A percentile compares a stretch with the other conserved stretches of the same genome.
phyloP scores from a whole-genome alignment of 2,329 filamentous ascomycete species.

The Plenodomus lindquistii region DNA sequence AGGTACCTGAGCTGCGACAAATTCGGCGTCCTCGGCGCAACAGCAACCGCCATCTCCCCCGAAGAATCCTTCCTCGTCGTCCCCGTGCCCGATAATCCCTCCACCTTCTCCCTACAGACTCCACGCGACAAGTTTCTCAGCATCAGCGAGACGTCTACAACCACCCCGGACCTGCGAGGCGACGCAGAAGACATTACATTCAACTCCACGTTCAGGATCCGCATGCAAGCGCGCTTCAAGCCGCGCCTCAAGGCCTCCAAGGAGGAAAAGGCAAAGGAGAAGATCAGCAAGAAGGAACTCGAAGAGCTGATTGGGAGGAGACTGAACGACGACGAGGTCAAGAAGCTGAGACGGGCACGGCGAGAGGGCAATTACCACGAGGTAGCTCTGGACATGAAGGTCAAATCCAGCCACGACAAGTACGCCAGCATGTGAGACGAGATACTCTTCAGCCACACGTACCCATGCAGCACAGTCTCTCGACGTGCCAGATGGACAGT shows the following conservation, averaged over 20 bases:
- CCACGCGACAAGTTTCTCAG: slow-evolving; percentile 71
- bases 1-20: slow-evolving; percentile 88
- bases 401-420: slow-evolving; percentile 74
- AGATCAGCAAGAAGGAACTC: slow-evolving; percentile 82
- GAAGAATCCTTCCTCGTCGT: slow-evolving; percentile 81
- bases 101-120: slow-evolving; percentile 76
- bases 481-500: neutral
- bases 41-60: slow-evolving; percentile 77
- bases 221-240: slow-evolving; percentile 96
- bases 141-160: slow-evolving; percentile 50
- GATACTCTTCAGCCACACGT: neutral
- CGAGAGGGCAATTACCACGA: slow-evolving; percentile 91
- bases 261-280: slow-evolving; percentile 80
- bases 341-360: slow-evolving; percentile 77
- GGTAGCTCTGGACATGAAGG: slow-evolving; percentile 79
- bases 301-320: slow-evolving; percentile 77
- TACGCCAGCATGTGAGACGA: slow-evolving; percentile 33
- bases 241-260: slow-evolving; percentile 77
- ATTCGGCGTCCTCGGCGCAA: slow-evolving; percentile 76
- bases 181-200: slow-evolving; percentile 71
- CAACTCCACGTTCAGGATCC: slow-evolving; percentile 74
- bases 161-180: slow-evolving; percentile 68
- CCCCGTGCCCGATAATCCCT: slow-evolving; percentile 63
- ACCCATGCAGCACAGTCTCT: neutral
- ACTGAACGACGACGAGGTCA: slow-evolving; percentile 84